Evolutionary conservation across 345 rosid species (phyloP), one percentile per base, ranked within the genome.

Genomic region (Raphanus sativus): DNA sequence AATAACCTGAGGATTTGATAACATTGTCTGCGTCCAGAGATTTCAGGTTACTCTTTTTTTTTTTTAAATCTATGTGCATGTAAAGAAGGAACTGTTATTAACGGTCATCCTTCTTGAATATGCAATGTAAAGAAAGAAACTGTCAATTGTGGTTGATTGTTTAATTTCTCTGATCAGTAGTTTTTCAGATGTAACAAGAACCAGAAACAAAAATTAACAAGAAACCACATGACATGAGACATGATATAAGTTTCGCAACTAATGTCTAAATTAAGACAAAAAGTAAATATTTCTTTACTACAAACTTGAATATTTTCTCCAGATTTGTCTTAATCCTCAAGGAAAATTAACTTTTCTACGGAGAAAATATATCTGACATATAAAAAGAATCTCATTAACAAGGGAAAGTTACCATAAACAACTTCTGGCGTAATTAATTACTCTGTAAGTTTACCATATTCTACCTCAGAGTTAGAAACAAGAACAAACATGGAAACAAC

Each of bases 1-100:
- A 80, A 87, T 94, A 28, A 87, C 65, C 78, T n/a, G 84, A 24
- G 97, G 96, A 7, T 87, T 86, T 82, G 88, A 82, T 48, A 78
- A 82, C 48, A 85, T 89, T 50, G 45, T 85, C 11, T 70, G n/a
- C 1, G 28, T 69, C 36, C 5, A 25, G 17, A 34, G 30, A 58
- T 17, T 54, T 54, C 9, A 25, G 29, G 48, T 21, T 50, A 15
- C 21, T 10, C 8, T 68, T n/a, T 8, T 65, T 29, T 67, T 59
- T 42, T n/a, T 28, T 28, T 28, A 28, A 33, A 36, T 40, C 48
- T n/a, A 40, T 40, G 48, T 67, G 68, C 17, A 42, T 67, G 73
- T 68, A 58, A 67, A 45, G 65, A 52, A 32, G 4, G 10, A 11
- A 50, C 12, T 67, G 70, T 76, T 50, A 12, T 60, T 60, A 68